Conservation (phyloP, 345 rosid genomes). For the Sisymbrium altissimum region DNA sequence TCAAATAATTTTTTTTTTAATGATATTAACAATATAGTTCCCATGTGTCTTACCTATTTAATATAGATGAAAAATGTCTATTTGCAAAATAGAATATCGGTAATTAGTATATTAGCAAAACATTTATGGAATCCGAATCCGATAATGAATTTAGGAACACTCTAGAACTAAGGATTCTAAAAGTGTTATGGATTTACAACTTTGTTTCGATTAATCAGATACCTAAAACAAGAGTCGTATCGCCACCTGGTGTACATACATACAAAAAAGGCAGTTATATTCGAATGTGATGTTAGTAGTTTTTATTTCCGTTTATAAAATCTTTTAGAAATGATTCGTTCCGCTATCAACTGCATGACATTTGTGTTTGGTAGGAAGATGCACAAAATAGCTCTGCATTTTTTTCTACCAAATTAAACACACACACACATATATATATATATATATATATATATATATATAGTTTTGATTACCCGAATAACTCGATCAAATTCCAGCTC, state of each 20-base stretch:
- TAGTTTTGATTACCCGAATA: neutral
- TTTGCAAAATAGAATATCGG: too few relatives aligned
- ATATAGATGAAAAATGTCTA: too few relatives aligned
- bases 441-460: neutral
- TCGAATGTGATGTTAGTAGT: neutral
- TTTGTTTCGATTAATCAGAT: too few relatives aligned
- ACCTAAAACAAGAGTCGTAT: neutral
- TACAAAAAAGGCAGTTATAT: neutral
- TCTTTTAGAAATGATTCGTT: neutral
- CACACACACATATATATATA: neutral
- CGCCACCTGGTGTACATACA: neutral
- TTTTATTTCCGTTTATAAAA: neutral
- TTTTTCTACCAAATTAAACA: neutral
- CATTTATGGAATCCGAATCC: too few relatives aligned
- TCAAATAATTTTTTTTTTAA: too few relatives aligned
- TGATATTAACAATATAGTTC: too few relatives aligned
- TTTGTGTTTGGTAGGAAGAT: neutral
- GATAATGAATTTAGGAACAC: too few relatives aligned
- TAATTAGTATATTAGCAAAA: too few relatives aligned
- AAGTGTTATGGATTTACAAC: neutral
- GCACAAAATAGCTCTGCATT: neutral
- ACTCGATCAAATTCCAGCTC: neutral
- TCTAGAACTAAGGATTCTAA: too few relatives aligned
- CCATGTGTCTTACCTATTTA: too few relatives aligned
- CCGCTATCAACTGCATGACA: neutral